Evolutionary conservation across 2,329 filamentous ascomycete genomes (phyloP).

Genomic region (Cladophialophora bantiana): DNA sequence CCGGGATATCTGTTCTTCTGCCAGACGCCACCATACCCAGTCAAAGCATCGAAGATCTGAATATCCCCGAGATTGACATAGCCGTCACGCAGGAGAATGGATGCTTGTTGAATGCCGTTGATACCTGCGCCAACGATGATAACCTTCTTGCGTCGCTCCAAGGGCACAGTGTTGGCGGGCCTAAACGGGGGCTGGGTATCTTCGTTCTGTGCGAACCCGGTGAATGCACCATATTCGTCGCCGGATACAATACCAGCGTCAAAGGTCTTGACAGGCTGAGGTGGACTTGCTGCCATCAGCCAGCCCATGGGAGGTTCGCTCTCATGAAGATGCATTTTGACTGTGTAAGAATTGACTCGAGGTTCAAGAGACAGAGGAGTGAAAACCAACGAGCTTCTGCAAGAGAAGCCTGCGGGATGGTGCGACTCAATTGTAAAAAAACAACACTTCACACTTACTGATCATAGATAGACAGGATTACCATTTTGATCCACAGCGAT

Average conservation of each 20-base stretch:
- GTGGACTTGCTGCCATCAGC: neutral
- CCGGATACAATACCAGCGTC: conserved; percentile 20
- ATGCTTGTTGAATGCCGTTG: conserved; percentile 23
- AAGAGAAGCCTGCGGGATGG: too few relatives aligned
- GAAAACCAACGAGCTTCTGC: too few relatives aligned
- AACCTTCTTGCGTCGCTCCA: conserved; percentile 15
- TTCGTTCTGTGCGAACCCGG: conserved; percentile 11
- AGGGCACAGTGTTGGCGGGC: conserved; percentile 12
- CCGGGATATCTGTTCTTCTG: conserved; percentile 30
- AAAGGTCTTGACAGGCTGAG: conserved; percentile 25
- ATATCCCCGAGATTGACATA: conserved; percentile 17
- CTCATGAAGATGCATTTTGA: too few relatives aligned
- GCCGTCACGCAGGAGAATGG: conserved; percentile 12
- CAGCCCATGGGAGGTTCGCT: too few relatives aligned
- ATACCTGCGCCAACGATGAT: conserved; percentile 25
- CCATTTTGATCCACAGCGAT: too few relatives aligned
- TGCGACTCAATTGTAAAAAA: too few relatives aligned
- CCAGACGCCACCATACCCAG: conserved; percentile 26
- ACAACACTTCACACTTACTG: too few relatives aligned
- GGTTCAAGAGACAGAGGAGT: too few relatives aligned
- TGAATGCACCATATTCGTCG: conserved; percentile 19
- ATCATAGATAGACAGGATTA: too few relatives aligned
- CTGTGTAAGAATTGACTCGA: too few relatives aligned
- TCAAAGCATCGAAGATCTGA: conserved; percentile 23
- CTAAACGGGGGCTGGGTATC: neutral